Conservation (phyloP, 768 basidiomycete species). For the Phaeotremella fagi region DNA sequence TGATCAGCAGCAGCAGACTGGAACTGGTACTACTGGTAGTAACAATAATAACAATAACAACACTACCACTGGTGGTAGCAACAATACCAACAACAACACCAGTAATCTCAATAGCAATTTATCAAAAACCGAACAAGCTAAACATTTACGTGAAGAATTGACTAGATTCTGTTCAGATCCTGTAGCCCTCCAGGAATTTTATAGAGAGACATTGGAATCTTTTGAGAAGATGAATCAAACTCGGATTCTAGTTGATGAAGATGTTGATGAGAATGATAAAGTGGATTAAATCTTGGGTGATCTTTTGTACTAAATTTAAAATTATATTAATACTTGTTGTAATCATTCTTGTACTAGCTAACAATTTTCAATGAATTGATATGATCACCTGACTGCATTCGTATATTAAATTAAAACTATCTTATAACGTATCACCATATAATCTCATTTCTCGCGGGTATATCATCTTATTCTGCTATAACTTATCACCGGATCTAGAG, state of each 20-base stretch:
- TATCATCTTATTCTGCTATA: too few relatives aligned
- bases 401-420: too few relatives aligned
- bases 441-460: too few relatives aligned
- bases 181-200: conserved; percentile 59
- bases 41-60: background rate
- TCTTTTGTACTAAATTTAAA: too few relatives aligned
- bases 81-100: background rate
- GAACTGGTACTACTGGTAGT: conserved; percentile 32
- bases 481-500: too few relatives aligned
- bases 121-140: conserved; percentile 59
- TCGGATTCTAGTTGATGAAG: background rate
- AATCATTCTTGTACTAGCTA: too few relatives aligned
- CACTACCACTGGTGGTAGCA: conserved; percentile 10
- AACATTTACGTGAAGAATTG: conserved; percentile 60
- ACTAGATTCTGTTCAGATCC: conserved; percentile 63
- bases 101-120: conserved; percentile 8
- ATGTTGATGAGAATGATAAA: background rate
- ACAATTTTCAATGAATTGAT: too few relatives aligned
- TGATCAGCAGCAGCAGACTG: too few relatives aligned
- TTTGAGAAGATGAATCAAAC: conserved; percentile 40
- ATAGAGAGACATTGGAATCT: conserved; percentile 63
- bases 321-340: too few relatives aligned
- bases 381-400: too few relatives aligned
- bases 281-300: background rate
- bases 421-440: too few relatives aligned